Conservation (phyloP, 1,139 yeast species). For the Kluyveromyces sp. region DNA sequence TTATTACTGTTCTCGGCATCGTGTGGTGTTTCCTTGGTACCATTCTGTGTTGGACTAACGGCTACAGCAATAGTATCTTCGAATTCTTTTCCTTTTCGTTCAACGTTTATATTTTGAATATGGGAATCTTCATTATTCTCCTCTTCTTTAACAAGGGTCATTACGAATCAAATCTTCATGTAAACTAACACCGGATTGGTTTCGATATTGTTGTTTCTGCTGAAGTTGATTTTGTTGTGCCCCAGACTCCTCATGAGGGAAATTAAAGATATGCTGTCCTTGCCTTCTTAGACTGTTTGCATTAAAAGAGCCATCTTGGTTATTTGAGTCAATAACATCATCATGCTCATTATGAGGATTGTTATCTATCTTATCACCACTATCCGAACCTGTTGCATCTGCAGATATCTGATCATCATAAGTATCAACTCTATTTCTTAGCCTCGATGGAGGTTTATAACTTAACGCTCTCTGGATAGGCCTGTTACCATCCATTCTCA, state of each 20-base stretch:
- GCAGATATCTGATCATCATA: conserved; percentile 6
- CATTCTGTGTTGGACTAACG: no score
- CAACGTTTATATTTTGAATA: no score
- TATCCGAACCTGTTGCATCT: conserved; percentile 2
- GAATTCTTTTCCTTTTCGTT: no score
- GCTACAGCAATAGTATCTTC: no score
- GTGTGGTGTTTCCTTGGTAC: no score
- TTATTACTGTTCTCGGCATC: no score
- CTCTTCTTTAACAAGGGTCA: no score
- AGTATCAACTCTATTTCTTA: conserved; percentile 11
- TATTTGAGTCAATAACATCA: conserved; percentile 11
- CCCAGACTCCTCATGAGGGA: not conserved
- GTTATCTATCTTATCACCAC: conserved; percentile 3
- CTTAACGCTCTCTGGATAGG: conserved; percentile 11
- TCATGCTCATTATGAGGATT: conserved; percentile 17
- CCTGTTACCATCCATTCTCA: not conserved
- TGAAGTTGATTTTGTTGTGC: not conserved
- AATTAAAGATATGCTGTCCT: conserved; percentile 5
- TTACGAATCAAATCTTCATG: not conserved
- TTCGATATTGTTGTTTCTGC: not conserved
- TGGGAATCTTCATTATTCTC: no score
- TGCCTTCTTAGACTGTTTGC: conserved; percentile 18
- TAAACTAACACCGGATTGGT: not conserved
- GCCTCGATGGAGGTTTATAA: conserved; percentile 23
- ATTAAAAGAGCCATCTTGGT: conserved; percentile 3